Evolutionary conservation across 1,284 basidiomycete species (phyloP), one percentile per base, ranked within the genome.

Genomic region (Puccinia coronata): DNA sequence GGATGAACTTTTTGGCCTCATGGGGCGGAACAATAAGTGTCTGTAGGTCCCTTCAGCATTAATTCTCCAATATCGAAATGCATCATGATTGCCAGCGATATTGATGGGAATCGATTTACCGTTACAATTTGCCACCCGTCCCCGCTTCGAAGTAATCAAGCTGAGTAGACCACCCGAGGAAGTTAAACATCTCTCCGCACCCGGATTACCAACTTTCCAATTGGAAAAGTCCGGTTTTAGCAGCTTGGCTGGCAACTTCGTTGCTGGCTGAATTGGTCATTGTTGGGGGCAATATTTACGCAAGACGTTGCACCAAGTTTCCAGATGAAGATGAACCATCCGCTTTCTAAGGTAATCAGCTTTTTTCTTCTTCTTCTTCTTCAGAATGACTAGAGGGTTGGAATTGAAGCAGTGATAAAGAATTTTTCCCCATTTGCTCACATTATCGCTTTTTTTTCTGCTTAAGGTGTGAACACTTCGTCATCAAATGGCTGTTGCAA

Each of bases 1-100:
- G 11, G 31, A 39, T 74, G 28, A 74, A 47, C 72, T 43, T 74
- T 36, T 31, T 74, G 23, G 16, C 25, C 25, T 55, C 72, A 36
- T 74, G 72, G 72, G 53, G 23, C 25, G 53, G 72, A 12, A 74
- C 72, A 2, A 36, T 74, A 57, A 74, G 5, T 43, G 59, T 74
- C 31, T 25, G 72, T 74, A 74, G 20, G 55, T 72, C 18, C 20
- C 31, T 51, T n/a, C n/a, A n/a, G n/a, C n/a, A n/a, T n/a, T n/a
- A n/a, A 53, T 23, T 25, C 43, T 31, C 20, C 36, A 36, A 41
- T 12, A 43, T n/a, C n/a, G n/a, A n/a, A n/a, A n/a, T n/a, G n/a
- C n/a, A n/a, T n/a, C n/a, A n/a, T n/a, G n/a, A n/a, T n/a, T n/a
- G n/a, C n/a, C n/a, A n/a, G n/a, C n/a, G n/a, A n/a, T n/a, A n/a